A percentile compares a stretch with the other conserved stretches of the same genome.
Conservation (phyloP, 73 alveolate species). For the Tetrahymena borealis region DNA sequence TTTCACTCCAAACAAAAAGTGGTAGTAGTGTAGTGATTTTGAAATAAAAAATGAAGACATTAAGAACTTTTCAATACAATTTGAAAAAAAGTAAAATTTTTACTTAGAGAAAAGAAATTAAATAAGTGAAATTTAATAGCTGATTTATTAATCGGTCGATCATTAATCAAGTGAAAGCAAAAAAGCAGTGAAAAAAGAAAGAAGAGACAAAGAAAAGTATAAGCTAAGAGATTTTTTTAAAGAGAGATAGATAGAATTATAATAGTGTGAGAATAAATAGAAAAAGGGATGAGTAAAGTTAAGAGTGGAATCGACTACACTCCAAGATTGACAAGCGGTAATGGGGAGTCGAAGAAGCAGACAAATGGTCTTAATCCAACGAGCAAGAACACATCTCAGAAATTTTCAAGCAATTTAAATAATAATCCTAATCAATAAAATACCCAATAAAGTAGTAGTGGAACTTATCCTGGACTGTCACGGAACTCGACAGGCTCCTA, state of each 20-base stretch:
- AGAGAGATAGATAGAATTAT: neutral
- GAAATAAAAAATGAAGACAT: neutral
- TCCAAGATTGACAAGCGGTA: neutral
- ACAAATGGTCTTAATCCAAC: neutral
- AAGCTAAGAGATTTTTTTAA: neutral
- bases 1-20: too few species aligned
- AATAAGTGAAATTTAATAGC: neutral
- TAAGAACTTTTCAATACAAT: neutral
- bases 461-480: neutral
- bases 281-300: neutral
- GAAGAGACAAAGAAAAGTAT: neutral
- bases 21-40: neutral
- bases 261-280: neutral
- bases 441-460: neutral
- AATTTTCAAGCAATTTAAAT: neutral
- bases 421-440: neutral
- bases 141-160: neutral
- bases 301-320: constrained; percentile 1
- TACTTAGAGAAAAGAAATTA: neutral
- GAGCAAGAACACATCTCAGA: neutral
- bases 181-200: neutral
- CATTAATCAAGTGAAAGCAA: neutral
- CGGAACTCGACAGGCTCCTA: neutral
- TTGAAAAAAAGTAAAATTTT: neutral
- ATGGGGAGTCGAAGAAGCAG: neutral